These are phyloP conservation scores for Ogataea pini DNA, from an alignment of 805 yeast species.

Conservation along the genomic window DNA sequence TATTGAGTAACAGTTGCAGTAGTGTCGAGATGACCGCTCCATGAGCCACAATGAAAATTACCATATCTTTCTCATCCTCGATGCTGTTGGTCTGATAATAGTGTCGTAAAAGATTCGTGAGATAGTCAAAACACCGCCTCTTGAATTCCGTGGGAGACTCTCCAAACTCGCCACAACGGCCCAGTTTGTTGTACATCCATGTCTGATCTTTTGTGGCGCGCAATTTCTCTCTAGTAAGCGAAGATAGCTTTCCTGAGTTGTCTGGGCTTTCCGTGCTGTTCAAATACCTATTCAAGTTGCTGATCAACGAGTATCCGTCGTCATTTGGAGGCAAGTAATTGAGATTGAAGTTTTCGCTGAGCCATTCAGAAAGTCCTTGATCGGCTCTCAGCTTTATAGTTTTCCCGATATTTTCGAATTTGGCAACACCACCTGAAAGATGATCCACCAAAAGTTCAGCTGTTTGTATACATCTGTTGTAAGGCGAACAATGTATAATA, in stretches of 20 bases:
- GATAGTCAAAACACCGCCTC: constrained; percentile 36
- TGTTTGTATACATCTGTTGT: constrained; percentile 46
- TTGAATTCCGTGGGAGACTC: constrained; percentile 41
- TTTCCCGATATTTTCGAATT: constrained; percentile 2
- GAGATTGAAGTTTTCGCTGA: constrained; percentile 41
- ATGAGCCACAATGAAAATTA: constrained; percentile 40
- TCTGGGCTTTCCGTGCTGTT: constrained; percentile 22
- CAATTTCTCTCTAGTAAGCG: constrained; percentile 21
- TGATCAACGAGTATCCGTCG: constrained; percentile 42
- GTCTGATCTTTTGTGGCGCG: constrained; percentile 28
- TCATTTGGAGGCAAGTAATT: constrained; percentile 46
- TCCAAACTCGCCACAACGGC: constrained; percentile 46
- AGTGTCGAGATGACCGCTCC: constrained; percentile 46
- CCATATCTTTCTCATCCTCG: constrained; percentile 33
- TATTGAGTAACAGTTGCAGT: constrained; percentile 39
- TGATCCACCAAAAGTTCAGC: constrained; percentile 33
- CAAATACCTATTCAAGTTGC: constrained; percentile 41
- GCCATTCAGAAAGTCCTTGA: constrained; percentile 46
- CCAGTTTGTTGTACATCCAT: constrained; percentile 39
- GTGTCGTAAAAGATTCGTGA: constrained; percentile 36
- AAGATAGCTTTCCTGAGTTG: constrained; percentile 18
- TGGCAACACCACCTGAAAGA: constrained; percentile 9
- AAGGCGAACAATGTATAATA: constrained; percentile 44
- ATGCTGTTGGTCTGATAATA: constrained; percentile 29
- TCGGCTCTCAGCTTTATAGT: constrained; percentile 38